Evolutionary conservation across 148 eudicot species (phyloP).

Genomic region (Fallopia convolvulus): DNA sequence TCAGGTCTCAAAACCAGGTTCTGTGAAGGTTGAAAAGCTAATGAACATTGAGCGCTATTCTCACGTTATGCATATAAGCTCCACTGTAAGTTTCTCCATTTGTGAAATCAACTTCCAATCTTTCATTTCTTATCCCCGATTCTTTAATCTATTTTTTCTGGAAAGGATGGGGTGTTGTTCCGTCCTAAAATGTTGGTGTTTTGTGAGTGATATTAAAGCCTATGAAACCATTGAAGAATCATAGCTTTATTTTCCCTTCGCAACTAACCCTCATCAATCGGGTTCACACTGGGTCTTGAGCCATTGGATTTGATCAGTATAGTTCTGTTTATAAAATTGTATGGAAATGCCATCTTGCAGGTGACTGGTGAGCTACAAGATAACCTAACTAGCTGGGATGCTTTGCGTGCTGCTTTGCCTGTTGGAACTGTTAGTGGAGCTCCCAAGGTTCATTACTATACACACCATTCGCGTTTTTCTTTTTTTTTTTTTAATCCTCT

Average conservation of each 20-base stretch:
- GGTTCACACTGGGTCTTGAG: background rate
- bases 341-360: conserved; percentile 27
- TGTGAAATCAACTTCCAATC: background rate
- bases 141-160: background rate
- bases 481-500: background rate
- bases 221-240: background rate
- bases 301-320: background rate
- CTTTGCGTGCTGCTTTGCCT: conserved; percentile 89
- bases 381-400: conserved; percentile 83
- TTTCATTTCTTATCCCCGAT: background rate
- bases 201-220: background rate
- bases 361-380: conserved; percentile 87
- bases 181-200: background rate
- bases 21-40: conserved; percentile 88
- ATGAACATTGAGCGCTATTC: conserved; percentile 96
- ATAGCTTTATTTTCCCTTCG: background rate
- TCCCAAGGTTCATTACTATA: conserved; percentile 59
- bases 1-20: conserved; percentile 91
- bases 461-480: background rate
- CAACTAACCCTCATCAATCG: background rate
- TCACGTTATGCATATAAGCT: conserved; percentile 99
- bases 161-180: background rate
- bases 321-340: background rate
- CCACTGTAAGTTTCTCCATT: conserved; percentile 57
- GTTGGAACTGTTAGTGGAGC: conserved; percentile 99